Evolutionary conservation across 2,329 filamentous ascomycete species (phyloP).

Genomic region (Aspergillus cejpii): DNA sequence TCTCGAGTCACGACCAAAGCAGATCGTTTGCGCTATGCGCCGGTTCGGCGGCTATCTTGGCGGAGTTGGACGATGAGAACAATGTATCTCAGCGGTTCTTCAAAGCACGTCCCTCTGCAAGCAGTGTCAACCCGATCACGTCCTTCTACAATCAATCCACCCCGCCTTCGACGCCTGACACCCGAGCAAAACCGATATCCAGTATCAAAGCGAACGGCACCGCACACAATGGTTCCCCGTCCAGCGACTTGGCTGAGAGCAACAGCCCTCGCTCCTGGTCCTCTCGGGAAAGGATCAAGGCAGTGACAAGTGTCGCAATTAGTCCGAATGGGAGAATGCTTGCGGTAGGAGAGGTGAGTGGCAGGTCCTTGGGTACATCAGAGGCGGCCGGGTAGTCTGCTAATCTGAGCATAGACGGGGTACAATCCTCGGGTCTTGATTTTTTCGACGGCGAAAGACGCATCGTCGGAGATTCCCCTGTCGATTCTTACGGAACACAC

Average conservation of each 20-base stretch:
- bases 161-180: slow-evolving; percentile 50
- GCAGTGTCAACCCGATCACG: slow-evolving; percentile 58
- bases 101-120: slow-evolving; percentile 66
- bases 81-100: slow-evolving; percentile 75
- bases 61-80: slow-evolving; percentile 63
- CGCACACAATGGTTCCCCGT: slow-evolving; percentile 43
- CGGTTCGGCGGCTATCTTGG: slow-evolving; percentile 86
- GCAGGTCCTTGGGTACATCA: background rate
- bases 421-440: slow-evolving; percentile 88
- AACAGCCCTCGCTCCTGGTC: slow-evolving; percentile 67
- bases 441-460: slow-evolving; percentile 71
- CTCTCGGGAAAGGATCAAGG: slow-evolving; percentile 86
- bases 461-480: slow-evolving; percentile 71
- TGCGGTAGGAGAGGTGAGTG: slow-evolving; percentile 72
- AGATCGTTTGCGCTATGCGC: slow-evolving; percentile 79
- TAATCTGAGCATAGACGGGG: slow-evolving; percentile 54
- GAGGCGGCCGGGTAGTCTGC: background rate
- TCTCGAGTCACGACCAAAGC: slow-evolving; percentile 68
- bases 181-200: slow-evolving; percentile 53
- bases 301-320: slow-evolving; percentile 81
- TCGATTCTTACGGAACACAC: slow-evolving; percentile 83
- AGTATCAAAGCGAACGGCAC: slow-evolving; percentile 45
- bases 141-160: slow-evolving; percentile 52
- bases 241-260: slow-evolving; percentile 52
- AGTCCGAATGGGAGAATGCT: slow-evolving; percentile 81